Evolutionary conservation across 2,329 filamentous ascomycete genomes (phyloP).

Genomic region (Aspergillus calidoustus): DNA sequence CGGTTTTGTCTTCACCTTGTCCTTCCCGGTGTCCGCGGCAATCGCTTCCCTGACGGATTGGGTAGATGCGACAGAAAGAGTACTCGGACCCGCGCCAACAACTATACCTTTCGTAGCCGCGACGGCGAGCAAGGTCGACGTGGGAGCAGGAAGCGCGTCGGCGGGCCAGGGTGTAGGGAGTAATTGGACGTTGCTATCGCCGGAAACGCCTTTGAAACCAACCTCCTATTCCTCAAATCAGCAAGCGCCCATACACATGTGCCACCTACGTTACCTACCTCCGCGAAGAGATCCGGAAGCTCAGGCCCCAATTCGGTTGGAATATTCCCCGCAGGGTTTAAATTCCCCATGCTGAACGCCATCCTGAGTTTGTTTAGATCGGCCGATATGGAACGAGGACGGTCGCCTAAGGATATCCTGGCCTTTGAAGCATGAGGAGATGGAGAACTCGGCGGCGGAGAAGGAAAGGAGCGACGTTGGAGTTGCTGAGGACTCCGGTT

Average conservation of each 20-base stretch:
- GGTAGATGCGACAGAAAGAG: conserved; percentile 75
- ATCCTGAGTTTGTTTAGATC: conserved; percentile 51
- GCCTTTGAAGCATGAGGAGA: conserved; percentile 46
- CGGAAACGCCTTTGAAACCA: conserved; percentile 78
- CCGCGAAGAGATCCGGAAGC: conserved; percentile 78
- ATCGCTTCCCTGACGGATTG: conserved; percentile 79
- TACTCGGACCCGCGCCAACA: conserved; percentile 84
- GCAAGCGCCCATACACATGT: not conserved
- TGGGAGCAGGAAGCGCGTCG: conserved; percentile 71
- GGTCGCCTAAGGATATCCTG: conserved; percentile 39
- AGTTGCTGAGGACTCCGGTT: conserved; percentile 48
- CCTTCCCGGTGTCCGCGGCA: conserved; percentile 59
- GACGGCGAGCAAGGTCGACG: conserved; percentile 81
- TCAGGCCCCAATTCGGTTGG: conserved; percentile 63
- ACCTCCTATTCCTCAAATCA: conserved; percentile 59
- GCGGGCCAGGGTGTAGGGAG: conserved; percentile 77
- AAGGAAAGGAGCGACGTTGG: conserved; percentile 50
- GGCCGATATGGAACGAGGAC: conserved; percentile 43
- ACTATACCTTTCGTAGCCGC: conserved; percentile 80
- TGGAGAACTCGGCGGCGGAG: conserved; percentile 36
- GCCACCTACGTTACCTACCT: conserved; percentile 57
- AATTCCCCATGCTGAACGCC: conserved; percentile 67
- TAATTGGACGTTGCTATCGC: conserved; percentile 79
- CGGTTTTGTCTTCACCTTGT: conserved; percentile 65
- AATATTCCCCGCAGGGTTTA: conserved; percentile 47